Base-by-base conservation (phyloP, 306 rosid species). In the Lagenaria siceraria region DNA sequence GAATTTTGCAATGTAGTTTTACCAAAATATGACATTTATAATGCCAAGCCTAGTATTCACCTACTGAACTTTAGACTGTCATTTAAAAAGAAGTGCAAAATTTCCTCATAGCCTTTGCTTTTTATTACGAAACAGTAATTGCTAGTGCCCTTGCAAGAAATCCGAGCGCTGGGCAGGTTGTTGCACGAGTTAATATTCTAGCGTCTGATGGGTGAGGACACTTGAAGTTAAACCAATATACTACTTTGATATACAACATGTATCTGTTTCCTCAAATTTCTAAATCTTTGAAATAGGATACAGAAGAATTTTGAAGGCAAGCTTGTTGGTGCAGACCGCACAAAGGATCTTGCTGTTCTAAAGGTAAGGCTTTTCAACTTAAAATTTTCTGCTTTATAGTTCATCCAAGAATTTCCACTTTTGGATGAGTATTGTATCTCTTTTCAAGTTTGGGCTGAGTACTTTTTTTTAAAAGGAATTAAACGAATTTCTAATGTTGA, bases 341-440 rank as follows among this genome's bases (percentile, higher is more conserved):
- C 97, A 38, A 95, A 95, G 93, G 99, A 95, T 87, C 97, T 95
- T 74, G 97, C 97, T 21, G 90, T 95, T 84, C 80, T 95, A 82
- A 92, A 90, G 97, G 97, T 81, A 83, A 43, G 31, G 5, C 76
- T 74, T 75, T 8, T 72, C 43, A 48, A 1, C 59, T 48, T 22
- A 48, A 71, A 27, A 25, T 71, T 71, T 72, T 65, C 24, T 42
- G 12, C 60, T 80, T 54, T 48, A 48, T 48, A 27, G 58, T 48
- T 74, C 18, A 19, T 55, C 35, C 13, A 35, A 35, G 6, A 74
- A 19, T 52, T 27, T 74, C 5, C 61, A 73, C 40, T 31, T 29
- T 69, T 69, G 55, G 11, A 42, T 70, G 56, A 43, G 19, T 40
- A 69, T 24, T 22, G 1, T 3, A 68, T 40, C 74, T 40, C 11